Percentiles rank a stretch among this genome's conserved stretches.
These are phyloP conservation scores for Allomyces macrogynus DNA, from an alignment of 192 early-diverging fungal genomes.

Conservation along the genomic window DNA sequence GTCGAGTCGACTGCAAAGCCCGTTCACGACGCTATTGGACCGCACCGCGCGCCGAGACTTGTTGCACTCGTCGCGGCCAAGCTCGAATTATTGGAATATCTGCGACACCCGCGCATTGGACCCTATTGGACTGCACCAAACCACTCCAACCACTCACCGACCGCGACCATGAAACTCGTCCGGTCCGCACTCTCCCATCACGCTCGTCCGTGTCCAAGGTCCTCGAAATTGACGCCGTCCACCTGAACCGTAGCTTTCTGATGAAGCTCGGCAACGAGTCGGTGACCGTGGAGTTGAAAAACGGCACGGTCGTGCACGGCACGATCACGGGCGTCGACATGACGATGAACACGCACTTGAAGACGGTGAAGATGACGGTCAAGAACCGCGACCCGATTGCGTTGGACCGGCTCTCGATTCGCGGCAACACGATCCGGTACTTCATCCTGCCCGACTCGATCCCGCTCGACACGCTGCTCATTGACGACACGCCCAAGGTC, in stretches of 20 bases:
- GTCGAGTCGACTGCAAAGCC: no score
- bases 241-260: slow-evolving; percentile 51
- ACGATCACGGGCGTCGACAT: slow-evolving; percentile 94
- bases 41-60: no score
- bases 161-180: neutral
- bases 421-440: slow-evolving; percentile 89
- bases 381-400: slow-evolving; percentile 73
- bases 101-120: no score
- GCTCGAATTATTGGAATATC: no score
- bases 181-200: no score
- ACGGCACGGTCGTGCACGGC: slow-evolving; percentile 90
- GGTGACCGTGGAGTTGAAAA: slow-evolving; percentile 97
- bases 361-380: slow-evolving; percentile 95
- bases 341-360: slow-evolving; percentile 99
- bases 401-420: slow-evolving; percentile 80
- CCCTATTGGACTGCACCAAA: no score
- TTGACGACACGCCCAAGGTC: slow-evolving; percentile 84
- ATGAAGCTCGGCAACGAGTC: slow-evolving; percentile 96
- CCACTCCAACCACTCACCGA: no score
- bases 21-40: no score
- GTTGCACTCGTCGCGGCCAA: no score
- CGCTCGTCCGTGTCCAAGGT: no score
- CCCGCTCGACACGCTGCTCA: slow-evolving; percentile 83
- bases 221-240: no score
- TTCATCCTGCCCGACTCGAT: slow-evolving; percentile 88